A percentile compares a stretch with the other conserved stretches of the same genome.
These are phyloP conservation scores for Piromyces sp. DNA, from an alignment of 192 early-diverging fungal genomes.

Conservation along the genomic window DNA sequence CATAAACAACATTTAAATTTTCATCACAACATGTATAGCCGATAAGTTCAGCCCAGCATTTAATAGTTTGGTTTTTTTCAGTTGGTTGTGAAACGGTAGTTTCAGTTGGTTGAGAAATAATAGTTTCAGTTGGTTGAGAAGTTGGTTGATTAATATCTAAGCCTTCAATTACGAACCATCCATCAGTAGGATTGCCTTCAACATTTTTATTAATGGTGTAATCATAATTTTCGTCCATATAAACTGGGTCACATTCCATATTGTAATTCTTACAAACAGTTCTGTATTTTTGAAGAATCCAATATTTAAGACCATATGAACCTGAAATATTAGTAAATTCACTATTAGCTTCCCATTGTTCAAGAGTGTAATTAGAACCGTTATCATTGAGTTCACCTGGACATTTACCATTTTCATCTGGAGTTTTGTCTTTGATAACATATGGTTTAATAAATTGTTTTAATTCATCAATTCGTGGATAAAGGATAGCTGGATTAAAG, in stretches of 20 bases:
- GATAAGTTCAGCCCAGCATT: too few species aligned
- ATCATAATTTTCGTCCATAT: not conserved
- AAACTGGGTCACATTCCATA: not conserved
- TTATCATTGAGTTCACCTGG: not conserved
- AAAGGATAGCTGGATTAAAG: not conserved
- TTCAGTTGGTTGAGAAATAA: too few species aligned
- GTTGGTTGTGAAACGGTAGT: too few species aligned
- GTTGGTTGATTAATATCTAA: too few species aligned
- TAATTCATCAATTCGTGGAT: not conserved
- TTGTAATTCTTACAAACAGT: not conserved
- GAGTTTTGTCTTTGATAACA: not conserved
- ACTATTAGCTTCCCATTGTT: not conserved
- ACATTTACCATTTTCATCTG: not conserved
- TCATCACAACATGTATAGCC: too few species aligned
- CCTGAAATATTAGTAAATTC: not conserved
- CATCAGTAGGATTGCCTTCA: too few species aligned
- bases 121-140: too few species aligned
- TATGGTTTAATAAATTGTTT: not conserved
- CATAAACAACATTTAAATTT: too few species aligned
- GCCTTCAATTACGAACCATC: too few species aligned
- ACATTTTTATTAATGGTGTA: not conserved
- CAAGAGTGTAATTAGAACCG: not conserved
- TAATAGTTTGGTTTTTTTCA: too few species aligned
- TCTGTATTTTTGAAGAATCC: not conserved
- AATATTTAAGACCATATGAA: not conserved